Evolutionary conservation across 108 stramenopile species (phyloP).

Genomic region (Chaetoceros muelleri): DNA sequence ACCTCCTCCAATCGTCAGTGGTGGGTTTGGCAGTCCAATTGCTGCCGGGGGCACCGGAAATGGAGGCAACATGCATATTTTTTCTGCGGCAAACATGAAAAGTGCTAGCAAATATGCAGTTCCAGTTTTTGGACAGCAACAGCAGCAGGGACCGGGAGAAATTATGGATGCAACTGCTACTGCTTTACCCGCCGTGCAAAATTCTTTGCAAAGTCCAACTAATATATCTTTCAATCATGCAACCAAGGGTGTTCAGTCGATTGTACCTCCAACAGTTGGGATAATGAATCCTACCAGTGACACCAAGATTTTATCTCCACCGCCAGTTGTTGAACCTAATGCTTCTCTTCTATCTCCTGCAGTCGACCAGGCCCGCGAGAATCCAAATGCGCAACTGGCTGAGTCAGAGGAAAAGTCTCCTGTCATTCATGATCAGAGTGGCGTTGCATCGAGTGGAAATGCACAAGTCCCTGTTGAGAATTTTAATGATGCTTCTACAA

Average conservation of each 20-base stretch:
- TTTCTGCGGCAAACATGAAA: slow-evolving; percentile 2
- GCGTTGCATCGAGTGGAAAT: not conserved
- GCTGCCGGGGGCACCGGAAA: slow-evolving; percentile 2
- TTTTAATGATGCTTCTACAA: not conserved
- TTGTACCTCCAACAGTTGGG: not conserved
- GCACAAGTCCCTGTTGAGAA: not conserved
- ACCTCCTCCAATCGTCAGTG: slow-evolving; percentile 50
- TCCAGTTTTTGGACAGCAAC: slow-evolving; percentile 1
- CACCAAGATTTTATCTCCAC: not conserved
- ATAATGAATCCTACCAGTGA: slow-evolving; percentile 5
- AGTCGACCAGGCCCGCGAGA: not conserved
- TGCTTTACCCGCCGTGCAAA: not conserved
- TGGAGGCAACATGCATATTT: slow-evolving; percentile 4
- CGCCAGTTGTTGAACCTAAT: not conserved
- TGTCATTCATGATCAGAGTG: not conserved
- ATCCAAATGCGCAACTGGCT: no score
- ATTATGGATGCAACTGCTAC: not conserved
- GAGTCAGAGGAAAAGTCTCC: not conserved
- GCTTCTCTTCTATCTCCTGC: not conserved
- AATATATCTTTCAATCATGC: not conserved
- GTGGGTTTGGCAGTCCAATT: not conserved
- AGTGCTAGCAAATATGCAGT: not conserved
- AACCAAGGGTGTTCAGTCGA: not conserved
- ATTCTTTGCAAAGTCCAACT: not conserved
- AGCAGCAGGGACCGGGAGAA: slow-evolving; percentile 1